Evolutionary conservation across 352 stramenopile genomes (phyloP).

Genomic region (Pythium grandisporangium): DNA sequence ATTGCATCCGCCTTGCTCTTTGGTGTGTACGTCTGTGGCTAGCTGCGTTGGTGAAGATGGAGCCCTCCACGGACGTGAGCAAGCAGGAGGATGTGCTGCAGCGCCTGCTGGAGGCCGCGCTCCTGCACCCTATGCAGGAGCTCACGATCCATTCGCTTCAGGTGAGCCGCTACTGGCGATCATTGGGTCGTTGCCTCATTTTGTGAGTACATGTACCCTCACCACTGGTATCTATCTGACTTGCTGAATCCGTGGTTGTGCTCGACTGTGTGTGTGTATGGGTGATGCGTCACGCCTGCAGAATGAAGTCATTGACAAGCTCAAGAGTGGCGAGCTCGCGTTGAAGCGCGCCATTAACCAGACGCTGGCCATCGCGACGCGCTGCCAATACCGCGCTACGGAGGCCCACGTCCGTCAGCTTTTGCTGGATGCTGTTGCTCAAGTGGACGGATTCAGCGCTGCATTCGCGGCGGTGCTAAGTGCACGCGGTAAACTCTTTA

Average conservation of each 20-base stretch:
- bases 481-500: conserved; percentile 21
- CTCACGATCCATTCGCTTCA: conserved; percentile 54
- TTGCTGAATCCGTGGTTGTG: too few relatives aligned
- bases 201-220: too few relatives aligned
- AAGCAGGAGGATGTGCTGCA: conserved; percentile 48
- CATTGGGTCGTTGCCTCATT: too few relatives aligned
- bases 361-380: conserved; percentile 39
- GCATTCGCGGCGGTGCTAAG: conserved; percentile 40
- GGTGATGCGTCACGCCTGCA: conserved; percentile 2
- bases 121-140: conserved; percentile 33
- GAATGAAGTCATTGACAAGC: conserved; percentile 58
- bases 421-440: conserved; percentile 17
- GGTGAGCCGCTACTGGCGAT: conserved; percentile 8
- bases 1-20: too few relatives aligned
- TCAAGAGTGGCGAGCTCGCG: conserved; percentile 39
- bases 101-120: conserved; percentile 42
- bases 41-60: too few relatives aligned
- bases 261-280: neutral
- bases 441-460: conserved; percentile 33
- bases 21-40: too few relatives aligned
- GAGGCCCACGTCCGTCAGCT: conserved; percentile 47
- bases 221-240: too few relatives aligned
- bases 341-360: conserved; percentile 61
- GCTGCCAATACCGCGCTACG: conserved; percentile 41
- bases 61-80: conserved; percentile 1